Evolutionary conservation across 2,329 filamentous ascomycete genomes (phyloP).

Genomic region (Dendryphion nanum): DNA sequence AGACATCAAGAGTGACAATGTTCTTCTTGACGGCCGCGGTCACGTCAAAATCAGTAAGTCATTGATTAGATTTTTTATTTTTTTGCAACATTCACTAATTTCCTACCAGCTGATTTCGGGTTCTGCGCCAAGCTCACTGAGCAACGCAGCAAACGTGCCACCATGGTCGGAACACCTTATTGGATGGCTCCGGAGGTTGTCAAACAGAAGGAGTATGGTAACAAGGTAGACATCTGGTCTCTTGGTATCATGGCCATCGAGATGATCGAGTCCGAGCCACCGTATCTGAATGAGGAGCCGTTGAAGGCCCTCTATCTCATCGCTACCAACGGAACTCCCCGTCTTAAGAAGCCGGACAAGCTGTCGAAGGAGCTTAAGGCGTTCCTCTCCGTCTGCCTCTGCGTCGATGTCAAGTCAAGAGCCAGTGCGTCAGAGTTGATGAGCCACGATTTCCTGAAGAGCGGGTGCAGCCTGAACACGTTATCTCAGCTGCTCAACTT

Average conservation of each 20-base stretch:
- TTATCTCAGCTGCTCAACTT: constrained; percentile 86
- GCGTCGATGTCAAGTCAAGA: constrained; percentile 92
- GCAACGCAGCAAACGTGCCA: constrained; percentile 93
- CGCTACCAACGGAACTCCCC: constrained; percentile 93
- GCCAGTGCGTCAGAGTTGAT: constrained; percentile 89
- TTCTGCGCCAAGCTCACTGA: constrained; percentile 99
- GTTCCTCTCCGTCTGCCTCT: constrained; percentile 93
- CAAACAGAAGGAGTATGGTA: constrained; percentile 98
- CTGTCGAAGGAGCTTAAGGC: constrained; percentile 96
- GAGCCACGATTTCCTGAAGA: constrained; percentile 90
- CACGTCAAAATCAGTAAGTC: constrained; percentile 95
- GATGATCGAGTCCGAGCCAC: constrained; percentile 98
- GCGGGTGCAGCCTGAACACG: constrained; percentile 79
- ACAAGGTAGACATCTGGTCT: constrained; percentile 98
- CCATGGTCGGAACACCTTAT: constrained; percentile 98
- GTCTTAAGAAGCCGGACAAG: constrained; percentile 97
- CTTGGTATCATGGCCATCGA: constrained; percentile 99
- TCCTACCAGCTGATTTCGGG: constrained; percentile 82
- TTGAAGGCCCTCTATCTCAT: constrained; percentile 97
- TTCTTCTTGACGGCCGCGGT: constrained; percentile 87
- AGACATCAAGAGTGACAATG: constrained; percentile 99
- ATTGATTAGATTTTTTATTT: constrained; percentile 23
- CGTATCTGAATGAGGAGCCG: constrained; percentile 96
- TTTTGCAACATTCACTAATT: constrained; percentile 12
- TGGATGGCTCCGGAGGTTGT: constrained; percentile 99